Evolutionary conservation across 345 rosid genomes (phyloP).

Genomic region (Linum usitatissimum): DNA sequence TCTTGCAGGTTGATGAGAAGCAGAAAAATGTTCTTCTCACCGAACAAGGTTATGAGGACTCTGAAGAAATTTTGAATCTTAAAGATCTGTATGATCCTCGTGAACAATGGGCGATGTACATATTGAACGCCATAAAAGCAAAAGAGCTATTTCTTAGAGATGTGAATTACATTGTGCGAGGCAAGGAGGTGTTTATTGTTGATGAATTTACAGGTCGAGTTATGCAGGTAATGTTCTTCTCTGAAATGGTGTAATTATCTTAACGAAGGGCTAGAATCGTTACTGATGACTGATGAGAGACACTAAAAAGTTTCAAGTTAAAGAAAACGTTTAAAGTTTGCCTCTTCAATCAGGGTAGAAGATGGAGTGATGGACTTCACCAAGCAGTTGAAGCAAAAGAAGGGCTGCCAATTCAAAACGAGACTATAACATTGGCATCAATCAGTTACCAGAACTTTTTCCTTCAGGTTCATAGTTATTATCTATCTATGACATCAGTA

Average conservation of each 20-base stretch:
- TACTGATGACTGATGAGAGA: not conserved
- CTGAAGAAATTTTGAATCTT: constrained; percentile 80
- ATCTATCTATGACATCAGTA: constrained; percentile 12
- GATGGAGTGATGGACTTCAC: constrained; percentile 99
- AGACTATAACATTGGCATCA: constrained; percentile 91
- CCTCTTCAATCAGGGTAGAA: constrained; percentile 54
- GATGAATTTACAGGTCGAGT: constrained; percentile 99
- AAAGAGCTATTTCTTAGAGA: constrained; percentile 90
- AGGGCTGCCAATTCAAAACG: constrained; percentile 90
- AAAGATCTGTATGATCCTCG: constrained; percentile 97
- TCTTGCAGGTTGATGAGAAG: constrained; percentile 86
- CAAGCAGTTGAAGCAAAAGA: constrained; percentile 99
- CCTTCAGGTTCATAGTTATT: constrained; percentile 58
- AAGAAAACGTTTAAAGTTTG: not conserved
- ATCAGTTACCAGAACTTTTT: constrained; percentile 97
- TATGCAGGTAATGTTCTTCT: constrained; percentile 62
- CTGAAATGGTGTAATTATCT: not conserved
- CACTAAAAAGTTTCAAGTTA: not conserved
- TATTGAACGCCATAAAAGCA: constrained; percentile 91
- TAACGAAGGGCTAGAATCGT: not conserved
- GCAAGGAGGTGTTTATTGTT: constrained; percentile 92
- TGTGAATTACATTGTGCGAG: constrained; percentile 85
- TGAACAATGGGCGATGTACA: constrained; percentile 89
- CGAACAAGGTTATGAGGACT: constrained; percentile 96
- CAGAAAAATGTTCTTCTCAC: constrained; percentile 80